Base-by-base conservation (phyloP, 1,284 basidiomycete genomes). In the Pseudozyma sp. region DNA sequence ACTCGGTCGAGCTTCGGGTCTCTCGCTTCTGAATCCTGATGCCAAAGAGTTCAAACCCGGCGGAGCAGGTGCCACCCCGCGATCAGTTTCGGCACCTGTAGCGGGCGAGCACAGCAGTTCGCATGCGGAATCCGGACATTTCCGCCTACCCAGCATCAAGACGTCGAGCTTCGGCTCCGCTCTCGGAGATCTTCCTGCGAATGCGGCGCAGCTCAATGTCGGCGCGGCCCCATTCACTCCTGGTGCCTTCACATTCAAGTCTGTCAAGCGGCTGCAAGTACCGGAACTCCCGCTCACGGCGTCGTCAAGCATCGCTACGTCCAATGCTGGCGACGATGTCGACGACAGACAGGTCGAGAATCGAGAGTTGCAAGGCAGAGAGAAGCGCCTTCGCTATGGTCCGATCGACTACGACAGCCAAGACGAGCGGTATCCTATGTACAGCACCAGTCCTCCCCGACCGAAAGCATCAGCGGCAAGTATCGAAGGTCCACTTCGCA, bases 101-200 rank as follows among this genome's bases (percentile, higher is more conserved):
- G 14, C 62, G 7, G 48, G 42, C 44, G 39, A n/a, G n/a, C 45
- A 59, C 13, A 43, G 35, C 37, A 30, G n/a, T 13, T 3, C 24
- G 17, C 24, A 39, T 0, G 10, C 16, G 11, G 37, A 19, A 13
- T 54, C 34, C 3, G 54, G 51, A 7, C 74, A 75, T 40, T 80
- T 80, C 66, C 64, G 77, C 17, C 60, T 80, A 29, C 78, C 78
- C 0, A 79, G 77, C 54, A 80, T 79, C 54, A 68, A 69, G 37
- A 79, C 64, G 3, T 79, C 78, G 9, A 79, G 75, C 62, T 79
- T 79, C 35, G 78, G 75, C 11, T 74, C 76, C 31, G 61, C 64
- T 2, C 52, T 75, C n/a, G 68, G 60, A 40, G 67, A 67, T 3
- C 45, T 54, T 14, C 34, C 69, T 11, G 43, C 58, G 1, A 49